Conservation (phyloP, 257 asterid species). For the Ilex aquifolium region DNA sequence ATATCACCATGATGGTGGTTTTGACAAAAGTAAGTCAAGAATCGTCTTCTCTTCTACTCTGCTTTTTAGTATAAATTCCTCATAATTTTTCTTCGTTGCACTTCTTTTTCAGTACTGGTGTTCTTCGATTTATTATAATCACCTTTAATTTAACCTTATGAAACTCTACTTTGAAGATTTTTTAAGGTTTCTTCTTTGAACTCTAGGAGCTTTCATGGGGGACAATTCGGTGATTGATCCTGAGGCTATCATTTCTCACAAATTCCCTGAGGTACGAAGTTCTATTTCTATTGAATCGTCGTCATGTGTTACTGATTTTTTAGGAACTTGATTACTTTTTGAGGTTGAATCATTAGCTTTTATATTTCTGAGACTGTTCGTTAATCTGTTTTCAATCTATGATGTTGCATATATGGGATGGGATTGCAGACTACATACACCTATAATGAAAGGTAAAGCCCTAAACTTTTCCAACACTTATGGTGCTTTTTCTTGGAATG, state of each 20-base stretch:
- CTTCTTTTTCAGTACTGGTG: no score
- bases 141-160: no score
- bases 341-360: neutral
- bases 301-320: neutral
- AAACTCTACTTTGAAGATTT: no score
- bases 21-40: no score
- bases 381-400: neutral
- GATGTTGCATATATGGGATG: neutral
- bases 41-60: no score
- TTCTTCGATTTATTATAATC: no score
- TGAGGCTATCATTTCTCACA: conserved; percentile 45
- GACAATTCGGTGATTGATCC: conserved; percentile 47
- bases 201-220: no score
- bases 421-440: conserved; percentile 38
- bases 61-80: no score
- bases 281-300: neutral
- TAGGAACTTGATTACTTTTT: neutral
- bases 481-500: neutral
- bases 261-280: conserved; percentile 56
- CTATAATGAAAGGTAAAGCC: conserved; percentile 63
- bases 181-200: no score
- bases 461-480: neutral
- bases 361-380: neutral
- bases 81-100: no score
- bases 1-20: no score